Base-by-base conservation (phyloP, 108 stramenopile species). In the Asterionellopsis glacialis region DNA sequence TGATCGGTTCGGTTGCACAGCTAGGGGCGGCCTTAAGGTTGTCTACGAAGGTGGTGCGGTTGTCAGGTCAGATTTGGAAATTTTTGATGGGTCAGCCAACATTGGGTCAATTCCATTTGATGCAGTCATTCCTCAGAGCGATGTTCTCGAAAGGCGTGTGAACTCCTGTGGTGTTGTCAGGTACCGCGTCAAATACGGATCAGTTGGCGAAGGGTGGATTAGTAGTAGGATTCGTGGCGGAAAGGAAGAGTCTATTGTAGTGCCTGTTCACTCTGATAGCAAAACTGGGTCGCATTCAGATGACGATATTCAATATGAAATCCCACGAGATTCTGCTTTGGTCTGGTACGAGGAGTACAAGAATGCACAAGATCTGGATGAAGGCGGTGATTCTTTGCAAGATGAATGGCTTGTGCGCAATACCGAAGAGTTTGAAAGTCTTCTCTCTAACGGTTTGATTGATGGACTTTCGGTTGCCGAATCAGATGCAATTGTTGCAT, bases 141-240 rank as follows among this genome's bases (percentile, higher is more conserved):
- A 84, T 55, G 76, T 91, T 22, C 68, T 87, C 43, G 93, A 96
- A 59, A 57, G 92, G 51, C 76, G 95, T 9, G 73, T 90, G 16
- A 96, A 94, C 70, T 83, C 85, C 38, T 91, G 82, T 69, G 92
- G 92, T n/a, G 85, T 96, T 43, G 77, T 81, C 41, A 74, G 95
- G 23, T 96, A 85, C 67, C 74, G 83, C 4, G 76, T 95, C 25
- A 53, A 75, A 19, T 75, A 75, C 54, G n/a, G n/a, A n/a, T 74
- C 75, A 41, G 71, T 63, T 9, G n/a, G 85, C 5, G 73, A 84
- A 63, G 95, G 93, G 21, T 96, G 91, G 88, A 91, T 94, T 61
- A 88, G 86, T 45, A 81, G 84, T 25, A 81, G 71, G 58, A 94
- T 94, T 49, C 62, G 95, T 43, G 95, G 92, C 13, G 91, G 87